Evolutionary conservation across 148 eudicot species (phyloP), one percentile per base, ranked within the genome.

Genomic region (Euryodendron excelsum): DNA sequence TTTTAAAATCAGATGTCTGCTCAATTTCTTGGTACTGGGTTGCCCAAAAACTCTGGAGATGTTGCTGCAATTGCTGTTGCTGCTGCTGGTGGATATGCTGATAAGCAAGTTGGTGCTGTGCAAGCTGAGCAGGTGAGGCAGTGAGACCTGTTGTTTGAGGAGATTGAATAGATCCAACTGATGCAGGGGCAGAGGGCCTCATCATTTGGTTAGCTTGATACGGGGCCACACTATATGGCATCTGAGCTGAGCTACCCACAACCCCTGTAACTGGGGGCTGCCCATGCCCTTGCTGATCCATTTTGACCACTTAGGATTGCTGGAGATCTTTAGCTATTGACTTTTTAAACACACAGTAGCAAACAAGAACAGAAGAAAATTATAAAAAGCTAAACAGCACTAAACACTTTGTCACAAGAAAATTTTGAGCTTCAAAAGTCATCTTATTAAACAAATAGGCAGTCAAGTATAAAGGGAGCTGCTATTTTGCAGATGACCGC

Each of bases 211-310:
- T 84, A 63, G 82, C 47, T 70, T 81, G 87, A 61, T 81, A 85
- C 21, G 82, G 75, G 8, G 79, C 63, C 56, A 76, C 64, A 75
- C 61, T 27, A 41, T 81, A 81, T 47, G 75, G 84, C 82, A 81
- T 78, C 64, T 55, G 84, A 72, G 82, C 58, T 53, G 87, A 78
- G 83, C 79, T 78, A 23, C 82, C 82, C 45, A 76, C 69, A n/a
- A 58, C 78, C 34, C 83, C 83, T 55, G 69, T 72, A 64, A 75
- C 77, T 70, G 66, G 82, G 41, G 84, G 67, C 72, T 79, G 84
- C 23, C 87, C 87, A 75, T 85, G 83, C 56, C 84, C 87, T 85
- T 85, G 87, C 37, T 85, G 87, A 73, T 85, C 87, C 87, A 85
- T 84, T 76, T 55, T 63, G 27, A 79, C 28, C 59, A 37, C 47